A percentile compares a stretch with the other conserved stretches of the same genome.
These are phyloP conservation scores for Colletotrichum gigasporum DNA, from an alignment of 2,329 filamentous ascomycete genomes.

Conservation along the genomic window DNA sequence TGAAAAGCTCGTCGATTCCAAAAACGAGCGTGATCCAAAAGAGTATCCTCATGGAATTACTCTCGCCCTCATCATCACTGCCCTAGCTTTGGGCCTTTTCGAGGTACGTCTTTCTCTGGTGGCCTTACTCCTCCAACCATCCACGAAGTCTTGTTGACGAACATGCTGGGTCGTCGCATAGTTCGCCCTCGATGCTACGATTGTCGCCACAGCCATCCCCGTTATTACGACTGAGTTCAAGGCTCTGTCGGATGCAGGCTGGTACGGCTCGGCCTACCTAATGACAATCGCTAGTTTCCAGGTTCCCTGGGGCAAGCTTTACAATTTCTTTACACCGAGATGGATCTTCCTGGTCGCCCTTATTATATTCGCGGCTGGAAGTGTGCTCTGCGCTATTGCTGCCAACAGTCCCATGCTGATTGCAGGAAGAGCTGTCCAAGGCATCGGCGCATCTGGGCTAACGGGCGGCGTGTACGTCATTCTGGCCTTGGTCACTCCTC, in stretches of 20 bases:
- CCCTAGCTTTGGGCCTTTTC: background rate
- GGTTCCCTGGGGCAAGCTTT: constrained; percentile 62
- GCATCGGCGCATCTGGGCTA: constrained; percentile 44
- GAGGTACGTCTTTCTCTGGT: background rate
- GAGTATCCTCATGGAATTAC: background rate
- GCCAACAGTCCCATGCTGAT: constrained; percentile 47
- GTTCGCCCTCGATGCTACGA: constrained; percentile 36
- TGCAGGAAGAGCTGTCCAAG: constrained; percentile 50
- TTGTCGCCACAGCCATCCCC: constrained; percentile 27
- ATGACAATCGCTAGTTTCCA: constrained; percentile 41
- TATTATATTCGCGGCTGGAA: constrained; percentile 54
- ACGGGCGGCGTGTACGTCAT: constrained; percentile 61
- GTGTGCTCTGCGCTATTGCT: constrained; percentile 53
- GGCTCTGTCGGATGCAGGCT: constrained; percentile 24
- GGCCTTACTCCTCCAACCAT: too few species aligned
- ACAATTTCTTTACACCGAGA: constrained; percentile 62
- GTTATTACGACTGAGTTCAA: constrained; percentile 28
- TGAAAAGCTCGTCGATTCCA: background rate
- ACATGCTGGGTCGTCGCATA: too few species aligned
- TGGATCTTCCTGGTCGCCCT: constrained; percentile 43
- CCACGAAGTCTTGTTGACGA: too few species aligned
- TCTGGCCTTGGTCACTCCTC: constrained; percentile 64
- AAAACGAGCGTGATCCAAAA: background rate
- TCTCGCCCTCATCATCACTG: background rate
- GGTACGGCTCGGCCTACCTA: background rate